Base-by-base conservation (phyloP, 176 grass and related monocot species). In the Ensete ventricosum region DNA sequence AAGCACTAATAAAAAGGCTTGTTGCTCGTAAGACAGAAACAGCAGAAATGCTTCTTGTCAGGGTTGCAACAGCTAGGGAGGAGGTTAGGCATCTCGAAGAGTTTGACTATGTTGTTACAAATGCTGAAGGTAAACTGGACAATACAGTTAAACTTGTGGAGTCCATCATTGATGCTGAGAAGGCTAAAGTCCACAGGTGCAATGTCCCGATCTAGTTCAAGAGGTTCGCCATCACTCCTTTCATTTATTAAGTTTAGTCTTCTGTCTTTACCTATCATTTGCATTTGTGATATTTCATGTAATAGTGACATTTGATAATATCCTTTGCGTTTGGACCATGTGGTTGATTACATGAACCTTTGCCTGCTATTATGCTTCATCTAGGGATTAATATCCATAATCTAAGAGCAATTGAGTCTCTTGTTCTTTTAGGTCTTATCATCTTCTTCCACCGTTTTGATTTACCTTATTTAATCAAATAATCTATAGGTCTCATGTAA, bases 151-250 rank as follows among this genome's bases (percentile, higher is more conserved):
- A 89, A 71, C 88, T 89, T 73, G 82, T 97, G 34, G 88, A 89
- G 52, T 90, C 90, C 53, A 91, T 91, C 73, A 98, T 98, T 67
- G 94, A 98, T 78, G 88, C 90, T 48, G 94, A 98, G 86, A 98
- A 93, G 75, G 83, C 90, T 76, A 90, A 77, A 85, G 82, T 93
- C 20, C 79, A 82, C 10, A 83, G 85, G 63, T 86, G 90, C 52
- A 83, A 49, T 62, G 70, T 76, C 19, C 64, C 80, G 17, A 88
- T 93, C 53, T 93, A 93, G 81, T 86, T 76, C 59, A n/a, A n/a
- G 29, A 34, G 29, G 57, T 19, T 59, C 9, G 14, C 16, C 19
- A 17, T 16, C 57, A n/a, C n/a, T 21, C 57, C 14, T 59, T 59
- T 16, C 29, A 34, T 57, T 3, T 19, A 57, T 57, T 57, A 14